These are phyloP conservation scores for Xanthoceras sorbifolium DNA, from an alignment of 345 rosid genomes.

Conservation along the genomic window DNA sequence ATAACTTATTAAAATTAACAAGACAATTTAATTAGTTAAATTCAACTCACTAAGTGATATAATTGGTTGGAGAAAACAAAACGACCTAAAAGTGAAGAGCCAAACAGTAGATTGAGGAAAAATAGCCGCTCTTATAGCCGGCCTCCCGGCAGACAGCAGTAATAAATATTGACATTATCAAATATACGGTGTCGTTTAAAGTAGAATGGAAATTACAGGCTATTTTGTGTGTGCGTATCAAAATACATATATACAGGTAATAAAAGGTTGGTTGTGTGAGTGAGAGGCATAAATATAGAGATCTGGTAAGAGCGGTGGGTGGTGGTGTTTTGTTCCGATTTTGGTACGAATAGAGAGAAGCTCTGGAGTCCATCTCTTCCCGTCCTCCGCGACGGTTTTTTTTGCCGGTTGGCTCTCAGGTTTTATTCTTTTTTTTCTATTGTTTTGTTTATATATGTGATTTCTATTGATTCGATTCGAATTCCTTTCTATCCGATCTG, in stretches of 20 bases:
- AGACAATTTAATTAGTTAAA: no score
- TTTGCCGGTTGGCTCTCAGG: constrained; percentile 75
- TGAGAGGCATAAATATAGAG: neutral
- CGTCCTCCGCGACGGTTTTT: constrained; percentile 84
- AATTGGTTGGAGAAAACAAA: no score
- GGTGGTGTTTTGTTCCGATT: neutral
- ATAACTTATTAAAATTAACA: no score
- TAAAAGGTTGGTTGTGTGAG: neutral
- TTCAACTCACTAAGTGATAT: no score
- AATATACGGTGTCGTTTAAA: no score
- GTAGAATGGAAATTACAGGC: no score
- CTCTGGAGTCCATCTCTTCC: constrained; percentile 65
- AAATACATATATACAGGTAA: neutral
- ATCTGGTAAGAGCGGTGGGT: neutral
- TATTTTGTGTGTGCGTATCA: no score
- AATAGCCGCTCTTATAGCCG: no score
- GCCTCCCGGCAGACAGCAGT: no score
- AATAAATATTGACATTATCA: no score
- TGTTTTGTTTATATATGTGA: neutral
- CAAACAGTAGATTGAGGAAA: no score
- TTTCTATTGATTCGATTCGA: neutral
- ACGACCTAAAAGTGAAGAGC: no score
- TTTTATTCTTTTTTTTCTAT: constrained; percentile 13
- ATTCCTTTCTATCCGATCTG: constrained; percentile 16
- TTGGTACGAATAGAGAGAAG: constrained; percentile 33